Percentiles rank a stretch among this genome's conserved stretches.
Evolutionary conservation across 1,284 basidiomycete species (phyloP).

Genomic region (Phellinidium pouzarii): DNA sequence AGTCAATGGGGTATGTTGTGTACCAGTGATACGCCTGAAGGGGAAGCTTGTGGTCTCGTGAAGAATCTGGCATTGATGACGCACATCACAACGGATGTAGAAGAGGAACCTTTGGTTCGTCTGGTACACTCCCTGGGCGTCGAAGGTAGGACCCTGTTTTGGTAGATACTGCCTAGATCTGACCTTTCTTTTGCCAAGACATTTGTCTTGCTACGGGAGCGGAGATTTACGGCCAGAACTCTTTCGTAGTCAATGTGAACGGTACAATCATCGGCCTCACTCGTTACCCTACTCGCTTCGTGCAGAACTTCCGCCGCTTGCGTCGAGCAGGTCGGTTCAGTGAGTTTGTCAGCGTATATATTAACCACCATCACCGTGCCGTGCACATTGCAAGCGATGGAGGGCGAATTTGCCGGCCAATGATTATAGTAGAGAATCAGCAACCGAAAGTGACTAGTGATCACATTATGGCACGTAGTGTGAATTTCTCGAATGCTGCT

Average conservation of each 20-base stretch:
- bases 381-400: constrained; percentile 98
- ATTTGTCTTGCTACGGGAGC: constrained; percentile 90
- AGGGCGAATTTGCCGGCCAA: constrained; percentile 95
- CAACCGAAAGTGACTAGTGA: constrained; percentile 72
- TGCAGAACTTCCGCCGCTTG: constrained; percentile 85
- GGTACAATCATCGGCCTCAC: constrained; percentile 95
- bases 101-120: constrained; percentile 89
- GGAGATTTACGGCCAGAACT: constrained; percentile 89
- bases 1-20: constrained; percentile 99
- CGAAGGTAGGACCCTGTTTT: constrained; percentile 53
- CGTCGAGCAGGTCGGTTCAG: constrained; percentile 89
- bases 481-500: neutral
- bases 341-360: constrained; percentile 96
- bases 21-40: constrained; percentile 98
- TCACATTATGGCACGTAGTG: constrained; percentile 65
- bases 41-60: constrained; percentile 97
- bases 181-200: constrained; percentile 49
- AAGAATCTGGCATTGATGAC: constrained; percentile 99
- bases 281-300: constrained; percentile 81
- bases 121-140: constrained; percentile 93
- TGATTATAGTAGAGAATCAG: constrained; percentile 93
- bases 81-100: constrained; percentile 98
- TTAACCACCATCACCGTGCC: constrained; percentile 91
- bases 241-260: constrained; percentile 96
- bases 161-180: constrained; percentile 18